Evolutionary conservation across 495 filamentous ascomycete genomes (phyloP), one percentile per base, ranked within the genome.

Genomic region (Penicillium alfredii): DNA sequence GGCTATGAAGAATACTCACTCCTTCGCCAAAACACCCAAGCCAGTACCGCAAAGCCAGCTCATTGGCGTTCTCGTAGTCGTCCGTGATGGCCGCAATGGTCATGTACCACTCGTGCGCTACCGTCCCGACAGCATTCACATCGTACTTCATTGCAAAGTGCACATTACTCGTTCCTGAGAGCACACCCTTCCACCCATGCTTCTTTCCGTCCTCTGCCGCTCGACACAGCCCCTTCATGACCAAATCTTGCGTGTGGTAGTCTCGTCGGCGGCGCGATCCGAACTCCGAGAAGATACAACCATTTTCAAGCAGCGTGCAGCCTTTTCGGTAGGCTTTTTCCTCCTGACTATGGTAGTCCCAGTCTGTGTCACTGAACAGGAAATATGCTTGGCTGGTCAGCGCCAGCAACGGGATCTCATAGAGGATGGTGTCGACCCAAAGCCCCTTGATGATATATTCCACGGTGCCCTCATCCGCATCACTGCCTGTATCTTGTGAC

Each of bases 31-130:
- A 98, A 44, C 87, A 94, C 8, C 77, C 80, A 12, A 94, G 71
- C 92, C 92, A 98, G 55, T 88, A 86, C 31, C 74, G 63, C 51
- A 98, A 64, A 0, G 84, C 86, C 40, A 80, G 72, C 56, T 90
- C 86, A 38, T 87, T 94, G 4, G 93, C 87, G 33, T 74, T 72
- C 43, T 71, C 65, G 49, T 97, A 98, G 61, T 95, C 78, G 37
- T 84, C 72, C 3, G 84, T 89, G 50, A 95, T 84, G 21, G 92
- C 89, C 10, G 92, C 92, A 35, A 94, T 86, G 25, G 86, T 86
- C 92, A 98, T 98, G 65, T 94, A 96, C 93, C 93, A 98, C 63
- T 98, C 92, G 45, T 98, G 92, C 0, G 93, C 92, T 1, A 98
- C 89, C 2, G 92, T 98, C 10, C 92, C 92, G 12, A 98, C 78